Conservation (phyloP, 2,329 filamentous ascomycete genomes). For the Claviceps maximensis region DNA sequence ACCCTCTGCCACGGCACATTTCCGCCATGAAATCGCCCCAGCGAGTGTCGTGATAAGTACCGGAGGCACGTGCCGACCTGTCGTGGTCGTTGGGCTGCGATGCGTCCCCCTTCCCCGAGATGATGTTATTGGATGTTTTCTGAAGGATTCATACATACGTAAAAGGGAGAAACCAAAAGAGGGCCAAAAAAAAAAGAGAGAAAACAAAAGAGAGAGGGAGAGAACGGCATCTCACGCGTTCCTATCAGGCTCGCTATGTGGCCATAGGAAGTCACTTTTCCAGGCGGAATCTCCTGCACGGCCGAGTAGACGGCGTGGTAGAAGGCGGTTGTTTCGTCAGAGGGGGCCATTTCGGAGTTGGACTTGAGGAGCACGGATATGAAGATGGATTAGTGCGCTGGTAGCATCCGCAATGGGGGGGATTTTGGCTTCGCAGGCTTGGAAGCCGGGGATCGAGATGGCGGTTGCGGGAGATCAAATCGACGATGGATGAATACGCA, state of each 20-base stretch:
- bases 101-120: too few species aligned
- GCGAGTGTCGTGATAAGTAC: conserved; percentile 51
- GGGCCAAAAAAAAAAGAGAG: neutral
- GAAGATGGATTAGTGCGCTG: too few species aligned
- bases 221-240: conserved; percentile 38
- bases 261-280: conserved; percentile 78
- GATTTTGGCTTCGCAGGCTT: too few species aligned
- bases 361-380: neutral
- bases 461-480: too few species aligned
- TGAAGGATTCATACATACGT: too few species aligned
- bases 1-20: conserved; percentile 95
- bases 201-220: neutral
- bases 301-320: conserved; percentile 68
- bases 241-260: conserved; percentile 63
- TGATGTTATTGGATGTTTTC: neutral
- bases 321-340: conserved; percentile 63
- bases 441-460: too few species aligned
- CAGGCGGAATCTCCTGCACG: conserved; percentile 70
- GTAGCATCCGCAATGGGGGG: too few species aligned
- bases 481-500: too few species aligned
- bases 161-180: neutral
- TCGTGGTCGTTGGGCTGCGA: conserved; percentile 54
- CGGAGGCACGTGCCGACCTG: conserved; percentile 89
- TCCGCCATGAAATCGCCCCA: conserved; percentile 48
- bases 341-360: conserved; percentile 43